These are phyloP conservation scores for Candida patagonica DNA, from an alignment of 805 yeast species.

Conservation along the genomic window DNA sequence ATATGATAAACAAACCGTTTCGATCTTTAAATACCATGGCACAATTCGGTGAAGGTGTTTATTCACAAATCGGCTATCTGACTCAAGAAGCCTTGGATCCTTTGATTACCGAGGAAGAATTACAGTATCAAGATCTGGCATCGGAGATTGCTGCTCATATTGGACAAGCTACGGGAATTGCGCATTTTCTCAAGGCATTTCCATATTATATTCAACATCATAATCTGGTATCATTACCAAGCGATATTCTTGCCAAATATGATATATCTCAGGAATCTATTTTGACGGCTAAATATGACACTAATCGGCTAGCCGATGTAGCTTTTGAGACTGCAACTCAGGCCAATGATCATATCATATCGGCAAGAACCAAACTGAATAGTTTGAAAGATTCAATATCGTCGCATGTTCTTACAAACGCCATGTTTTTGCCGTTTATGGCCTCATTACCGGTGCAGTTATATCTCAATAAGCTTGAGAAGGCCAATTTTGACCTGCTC, in stretches of 20 bases:
- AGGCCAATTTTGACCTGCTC: conserved; percentile 53
- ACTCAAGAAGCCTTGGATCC: conserved; percentile 48
- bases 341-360: conserved; percentile 71
- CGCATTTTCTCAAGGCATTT: conserved; percentile 52
- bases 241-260: conserved; percentile 45
- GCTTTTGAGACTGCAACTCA: conserved; percentile 60
- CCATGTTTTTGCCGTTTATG: conserved; percentile 60
- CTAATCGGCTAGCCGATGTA: conserved; percentile 41
- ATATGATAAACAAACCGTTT: conserved; percentile 40
- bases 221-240: conserved; percentile 51
- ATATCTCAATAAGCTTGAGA: conserved; percentile 53
- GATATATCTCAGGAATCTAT: conserved; percentile 57
- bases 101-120: conserved; percentile 40
- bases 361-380: conserved; percentile 41
- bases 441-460: conserved; percentile 50
- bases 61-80: conserved; percentile 63
- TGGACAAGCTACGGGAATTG: conserved; percentile 72
- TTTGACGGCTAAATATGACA: conserved; percentile 19
- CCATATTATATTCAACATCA: conserved; percentile 45
- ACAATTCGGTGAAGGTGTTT: conserved; percentile 70
- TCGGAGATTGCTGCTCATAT: conserved; percentile 67
- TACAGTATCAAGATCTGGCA: conserved; percentile 33
- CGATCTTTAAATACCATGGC: conserved; percentile 49
- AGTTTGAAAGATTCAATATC: conserved; percentile 35
- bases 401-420: conserved; percentile 36